These are phyloP conservation scores for Globisporangium solare DNA, from an alignment of 352 stramenopile genomes.

Conservation along the genomic window DNA sequence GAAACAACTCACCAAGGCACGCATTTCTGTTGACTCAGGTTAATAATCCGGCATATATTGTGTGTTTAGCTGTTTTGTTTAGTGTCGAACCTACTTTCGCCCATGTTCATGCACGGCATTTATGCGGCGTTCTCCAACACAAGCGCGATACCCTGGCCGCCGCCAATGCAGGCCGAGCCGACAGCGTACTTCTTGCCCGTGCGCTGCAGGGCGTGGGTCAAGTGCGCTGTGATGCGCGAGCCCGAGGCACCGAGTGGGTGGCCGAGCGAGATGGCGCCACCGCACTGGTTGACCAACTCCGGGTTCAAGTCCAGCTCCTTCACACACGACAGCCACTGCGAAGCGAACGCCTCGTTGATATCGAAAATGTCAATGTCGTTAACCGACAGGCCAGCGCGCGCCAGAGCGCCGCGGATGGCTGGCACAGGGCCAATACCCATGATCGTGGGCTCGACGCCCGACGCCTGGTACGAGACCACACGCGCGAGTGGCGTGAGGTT, in stretches of 20 bases:
- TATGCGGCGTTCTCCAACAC: constrained; percentile 91
- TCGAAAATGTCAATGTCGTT: constrained; percentile 96
- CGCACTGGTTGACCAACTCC: constrained; percentile 90
- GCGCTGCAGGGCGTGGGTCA: constrained; percentile 84
- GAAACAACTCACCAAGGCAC: too few species aligned
- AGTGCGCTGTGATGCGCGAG: constrained; percentile 88
- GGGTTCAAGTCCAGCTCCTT: constrained; percentile 96
- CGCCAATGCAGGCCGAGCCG: constrained; percentile 97
- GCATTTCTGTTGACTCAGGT: too few species aligned
- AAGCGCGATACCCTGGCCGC: constrained; percentile 97
- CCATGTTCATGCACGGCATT: background rate
- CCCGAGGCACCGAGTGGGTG: constrained; percentile 96
- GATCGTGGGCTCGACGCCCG: constrained; percentile 94
- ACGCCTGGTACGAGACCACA: constrained; percentile 90
- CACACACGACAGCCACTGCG: constrained; percentile 94
- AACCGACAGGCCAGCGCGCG: constrained; percentile 84
- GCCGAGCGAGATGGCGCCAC: constrained; percentile 95
- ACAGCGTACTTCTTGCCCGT: constrained; percentile 92
- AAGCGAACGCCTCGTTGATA: constrained; percentile 99
- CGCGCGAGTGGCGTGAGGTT: constrained; percentile 92
- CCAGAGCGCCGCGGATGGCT: constrained; percentile 92
- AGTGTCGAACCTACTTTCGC: background rate
- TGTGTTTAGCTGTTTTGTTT: background rate
- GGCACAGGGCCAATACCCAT: constrained; percentile 98
- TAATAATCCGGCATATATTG: too few species aligned